phyloP scores from a whole-genome alignment of 148 eudicot species.

The Persicaria maculosa region DNA sequence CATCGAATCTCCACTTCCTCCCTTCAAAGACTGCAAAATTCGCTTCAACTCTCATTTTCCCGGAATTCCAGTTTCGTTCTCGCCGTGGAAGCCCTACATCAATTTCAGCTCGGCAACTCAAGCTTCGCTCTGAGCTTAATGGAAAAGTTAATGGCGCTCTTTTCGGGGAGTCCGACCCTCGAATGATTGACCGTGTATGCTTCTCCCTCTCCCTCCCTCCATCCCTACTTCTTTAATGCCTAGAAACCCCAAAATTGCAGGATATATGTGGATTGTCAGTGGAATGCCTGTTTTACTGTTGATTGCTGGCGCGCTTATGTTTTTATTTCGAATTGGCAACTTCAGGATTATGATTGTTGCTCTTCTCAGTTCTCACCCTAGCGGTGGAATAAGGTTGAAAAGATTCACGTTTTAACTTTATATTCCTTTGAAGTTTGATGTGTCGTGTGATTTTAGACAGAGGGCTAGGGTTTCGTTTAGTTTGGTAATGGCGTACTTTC shows the following conservation, averaged over 20 bases:
- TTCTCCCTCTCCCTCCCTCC: neutral
- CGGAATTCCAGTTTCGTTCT: conserved; percentile 17
- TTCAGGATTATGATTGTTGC: neutral
- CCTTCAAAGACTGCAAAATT: neutral
- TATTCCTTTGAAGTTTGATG: neutral
- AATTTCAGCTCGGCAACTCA: conserved; percentile 10
- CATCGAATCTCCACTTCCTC: neutral
- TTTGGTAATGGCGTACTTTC: too few species aligned
- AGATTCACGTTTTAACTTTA: neutral
- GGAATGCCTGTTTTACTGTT: neutral
- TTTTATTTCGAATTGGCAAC: neutral
- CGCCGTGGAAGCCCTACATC: conserved; percentile 10
- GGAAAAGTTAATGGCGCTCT: conserved; percentile 66
- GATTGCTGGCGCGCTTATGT: neutral
- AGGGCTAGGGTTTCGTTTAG: too few species aligned
- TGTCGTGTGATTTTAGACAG: neutral
- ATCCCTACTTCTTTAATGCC: neutral
- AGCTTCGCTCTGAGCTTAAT: conserved; percentile 52
- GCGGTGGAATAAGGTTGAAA: neutral
- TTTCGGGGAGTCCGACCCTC: conserved; percentile 67
- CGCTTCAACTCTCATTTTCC: conserved; percentile 14
- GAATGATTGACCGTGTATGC: conserved; percentile 64
- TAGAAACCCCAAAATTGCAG: neutral
- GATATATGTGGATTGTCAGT: neutral
- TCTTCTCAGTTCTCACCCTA: neutral